Conservation (phyloP, 495 filamentous ascomycete species). For the Chaetomium cochliodes region DNA sequence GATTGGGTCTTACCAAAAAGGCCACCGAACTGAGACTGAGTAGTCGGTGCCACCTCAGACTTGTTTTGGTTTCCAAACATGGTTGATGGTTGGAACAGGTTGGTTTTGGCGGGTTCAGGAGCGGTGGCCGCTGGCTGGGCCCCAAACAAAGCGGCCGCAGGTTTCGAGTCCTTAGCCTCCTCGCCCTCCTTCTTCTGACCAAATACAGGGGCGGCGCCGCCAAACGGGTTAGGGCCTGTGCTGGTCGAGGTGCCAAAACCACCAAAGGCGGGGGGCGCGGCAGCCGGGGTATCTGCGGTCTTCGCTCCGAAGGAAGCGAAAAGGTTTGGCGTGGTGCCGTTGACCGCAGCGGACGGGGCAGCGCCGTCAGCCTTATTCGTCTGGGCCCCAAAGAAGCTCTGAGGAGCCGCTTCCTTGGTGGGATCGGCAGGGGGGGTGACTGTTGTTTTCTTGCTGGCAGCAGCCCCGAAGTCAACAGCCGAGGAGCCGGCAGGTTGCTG, state of each 20-base stretch:
- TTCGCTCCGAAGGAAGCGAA: constrained; percentile 23
- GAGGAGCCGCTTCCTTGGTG: constrained; percentile 19
- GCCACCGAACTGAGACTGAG: constrained; percentile 25
- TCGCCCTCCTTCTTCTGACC: constrained; percentile 28
- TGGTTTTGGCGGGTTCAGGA: constrained; percentile 31
- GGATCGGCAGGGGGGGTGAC: constrained; percentile 20
- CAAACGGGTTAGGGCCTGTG: constrained; percentile 27
- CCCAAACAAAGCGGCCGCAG: constrained; percentile 29
- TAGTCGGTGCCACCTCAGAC: constrained; percentile 28
- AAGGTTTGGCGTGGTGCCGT: constrained; percentile 20
- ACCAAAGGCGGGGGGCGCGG: constrained; percentile 32
- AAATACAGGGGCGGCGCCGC: constrained; percentile 18
- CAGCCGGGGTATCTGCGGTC: constrained; percentile 26
- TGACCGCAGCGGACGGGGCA: constrained; percentile 18
- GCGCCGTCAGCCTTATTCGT: constrained; percentile 26
- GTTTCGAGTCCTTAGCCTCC: constrained; percentile 23
- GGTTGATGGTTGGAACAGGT: constrained; percentile 42
- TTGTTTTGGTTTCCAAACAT: constrained; percentile 45
- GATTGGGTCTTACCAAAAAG: constrained; percentile 37
- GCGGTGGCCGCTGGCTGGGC: constrained; percentile 18
- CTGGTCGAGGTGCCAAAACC: constrained; percentile 18
- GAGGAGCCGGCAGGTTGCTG: constrained; percentile 33
- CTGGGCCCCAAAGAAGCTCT: constrained; percentile 27
- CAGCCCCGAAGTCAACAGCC: constrained; percentile 29
- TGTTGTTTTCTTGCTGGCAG: constrained; percentile 24